Evolutionary conservation across 495 filamentous ascomycete species (phyloP), one percentile per base, ranked within the genome.

Genomic region (Massariosphaeria phaeospora): DNA sequence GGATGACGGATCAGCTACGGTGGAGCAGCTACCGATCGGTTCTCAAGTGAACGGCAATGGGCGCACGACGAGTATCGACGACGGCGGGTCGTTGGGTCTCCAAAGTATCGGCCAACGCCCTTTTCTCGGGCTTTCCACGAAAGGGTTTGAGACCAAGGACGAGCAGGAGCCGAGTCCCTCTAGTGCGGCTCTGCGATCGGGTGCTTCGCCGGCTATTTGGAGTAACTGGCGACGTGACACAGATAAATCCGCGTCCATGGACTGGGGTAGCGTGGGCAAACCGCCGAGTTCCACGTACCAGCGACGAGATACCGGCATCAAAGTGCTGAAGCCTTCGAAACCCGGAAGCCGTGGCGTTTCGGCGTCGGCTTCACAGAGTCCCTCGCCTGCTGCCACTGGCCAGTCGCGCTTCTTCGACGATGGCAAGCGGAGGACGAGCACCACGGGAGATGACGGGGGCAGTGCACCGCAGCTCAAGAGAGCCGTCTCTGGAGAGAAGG

Each of bases 371-470:
- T 35, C 49, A 8, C 59, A 48, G 9, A 18, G 35, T 21, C 46
- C 61, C 12, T 52, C 59, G 3, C 45, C 59, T 4, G 13, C 59
- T 10, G 26, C 38, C 13, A 42, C 65, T 20, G 64, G 69, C 15
- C 64, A 67, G 53, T 69, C 66, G 13, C 59, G 70, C 18, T 72
- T 73, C 59, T 73, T 72, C 49, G 70, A 71, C 34, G 69, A 72
- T 13, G 68, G 66, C 11, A 50, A 62, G 24, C 52, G 63, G 33
- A 52, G 69, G 21, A 51, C 38, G 27, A 61, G 59, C 35, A 57
- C 33, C 18, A 41, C 41, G 7, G 34, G 33, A 15, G 55, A 48
- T 12, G 42, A n/a, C 15, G 59, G 60, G 25, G 29, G 30, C 5
- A 29, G 38, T 20, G 42, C 45, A 13, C 52, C 41, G 13, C 48